Percentiles rank a stretch among this genome's conserved stretches.
These are phyloP conservation scores for Cystobasidium ongulense DNA, from an alignment of 768 basidiomycete genomes.

Conservation along the genomic window DNA sequence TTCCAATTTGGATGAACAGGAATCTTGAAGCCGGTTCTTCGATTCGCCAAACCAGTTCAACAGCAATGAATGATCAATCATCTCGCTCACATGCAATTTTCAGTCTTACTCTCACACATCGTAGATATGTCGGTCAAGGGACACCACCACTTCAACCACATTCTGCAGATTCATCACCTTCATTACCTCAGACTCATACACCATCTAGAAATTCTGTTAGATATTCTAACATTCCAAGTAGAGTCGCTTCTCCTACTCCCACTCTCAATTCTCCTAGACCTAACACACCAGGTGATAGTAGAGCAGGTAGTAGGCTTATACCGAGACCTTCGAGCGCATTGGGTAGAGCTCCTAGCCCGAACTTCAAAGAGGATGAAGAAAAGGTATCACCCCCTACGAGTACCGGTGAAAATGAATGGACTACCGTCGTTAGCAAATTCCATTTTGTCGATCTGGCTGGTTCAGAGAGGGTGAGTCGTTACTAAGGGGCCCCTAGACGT, in stretches of 20 bases:
- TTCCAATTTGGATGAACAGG: constrained; percentile 48
- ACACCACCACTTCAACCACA: constrained; percentile 56
- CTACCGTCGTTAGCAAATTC: constrained; percentile 86
- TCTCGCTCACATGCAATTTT: constrained; percentile 99
- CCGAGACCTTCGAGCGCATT: constrained; percentile 34
- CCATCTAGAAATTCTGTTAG: neutral
- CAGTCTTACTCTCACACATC: constrained; percentile 86
- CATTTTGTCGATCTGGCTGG: constrained; percentile 98
- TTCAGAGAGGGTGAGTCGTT: constrained; percentile 69
- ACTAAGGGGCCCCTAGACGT: too few species aligned
- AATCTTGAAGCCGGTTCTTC: constrained; percentile 81
- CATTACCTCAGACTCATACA: neutral
- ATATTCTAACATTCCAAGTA: neutral
- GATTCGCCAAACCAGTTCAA: constrained; percentile 88
- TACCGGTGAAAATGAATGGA: constrained; percentile 63
- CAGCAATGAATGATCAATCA: constrained; percentile 97
- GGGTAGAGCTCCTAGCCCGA: constrained; percentile 22
- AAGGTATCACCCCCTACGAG: neutral
- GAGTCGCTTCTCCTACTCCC: constrained; percentile 13
- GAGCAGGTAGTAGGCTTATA: constrained; percentile 32
- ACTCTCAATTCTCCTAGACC: constrained; percentile 16
- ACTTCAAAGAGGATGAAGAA: neutral
- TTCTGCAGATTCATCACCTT: constrained; percentile 45
- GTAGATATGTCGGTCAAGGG: constrained; percentile 65
- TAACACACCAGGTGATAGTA: constrained; percentile 24